These are phyloP conservation scores for Irpex rosettiformis DNA, from an alignment of 1,284 basidiomycete species.

Conservation along the genomic window DNA sequence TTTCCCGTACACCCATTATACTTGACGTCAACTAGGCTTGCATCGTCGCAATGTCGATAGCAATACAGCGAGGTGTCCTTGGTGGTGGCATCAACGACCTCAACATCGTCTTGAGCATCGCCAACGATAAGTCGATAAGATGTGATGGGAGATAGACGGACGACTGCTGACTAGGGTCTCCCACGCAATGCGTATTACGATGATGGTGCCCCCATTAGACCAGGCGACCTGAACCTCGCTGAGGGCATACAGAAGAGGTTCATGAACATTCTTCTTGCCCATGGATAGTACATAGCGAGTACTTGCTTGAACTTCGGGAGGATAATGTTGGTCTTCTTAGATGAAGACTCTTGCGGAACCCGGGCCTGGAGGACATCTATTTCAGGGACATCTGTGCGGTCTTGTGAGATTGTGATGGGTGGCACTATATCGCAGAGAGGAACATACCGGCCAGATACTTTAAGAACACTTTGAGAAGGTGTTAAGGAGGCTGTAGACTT, in stretches of 20 bases:
- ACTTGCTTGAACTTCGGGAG: background rate
- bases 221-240: background rate
- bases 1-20: no score
- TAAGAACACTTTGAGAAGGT: no score
- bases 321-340: background rate
- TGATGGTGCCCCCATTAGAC: background rate
- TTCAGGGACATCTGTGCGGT: background rate
- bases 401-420: background rate
- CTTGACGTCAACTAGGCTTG: no score
- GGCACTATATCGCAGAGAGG: background rate
- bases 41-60: no score
- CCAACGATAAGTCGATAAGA: background rate
- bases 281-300: no score
- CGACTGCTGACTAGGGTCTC: background rate
- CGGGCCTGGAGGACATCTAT: background rate
- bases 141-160: constrained; percentile 2
- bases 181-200: background rate
- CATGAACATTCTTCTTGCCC: background rate
- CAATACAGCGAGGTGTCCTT: no score
- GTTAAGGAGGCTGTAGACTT: no score
- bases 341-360: background rate
- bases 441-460: background rate
- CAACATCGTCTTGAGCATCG: background rate
- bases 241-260: background rate
- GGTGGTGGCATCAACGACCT: background rate